Evolutionary conservation across 371 early-diverging fungal genomes (phyloP), one percentile per base, ranked within the genome.

Genomic region (Mortierella sp.): DNA sequence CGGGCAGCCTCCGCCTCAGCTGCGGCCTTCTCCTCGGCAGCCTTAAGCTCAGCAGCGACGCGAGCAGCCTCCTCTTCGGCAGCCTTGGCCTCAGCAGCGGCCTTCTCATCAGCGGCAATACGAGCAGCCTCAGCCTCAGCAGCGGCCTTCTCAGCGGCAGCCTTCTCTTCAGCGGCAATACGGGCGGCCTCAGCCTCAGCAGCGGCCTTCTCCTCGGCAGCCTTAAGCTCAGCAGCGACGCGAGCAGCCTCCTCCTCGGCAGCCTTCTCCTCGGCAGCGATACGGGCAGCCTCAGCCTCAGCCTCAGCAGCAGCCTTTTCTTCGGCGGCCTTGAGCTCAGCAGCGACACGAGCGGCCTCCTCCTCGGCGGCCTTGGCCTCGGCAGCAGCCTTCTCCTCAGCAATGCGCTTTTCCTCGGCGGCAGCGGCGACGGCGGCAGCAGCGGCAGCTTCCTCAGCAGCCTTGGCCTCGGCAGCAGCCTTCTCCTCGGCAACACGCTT

Each of bases 1-100:
- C 71, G 68, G 39, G 73, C 73, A 26, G 69, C 70, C 41, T 78
- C 63, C 9, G 24, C 78, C 37, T 78, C 73, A 24, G 77, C 77
- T 19, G 72, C 71, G 19, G 34, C 45, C 52, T 63, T 41, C 19
- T 65, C 68, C 34, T 70, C 66, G 29, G 69, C 71, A 22, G 55
- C 68, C 22, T 24, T 47, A 58, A 67, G 68, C 37, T 66, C 74
- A n/a, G 55, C 68, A 13, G 67, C 68, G 61, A 67, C 66, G 37
- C 58, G 55, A 19, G 53, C 52, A 7, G 44, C 72, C 22, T 71
- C 72, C 45, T 73, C 73, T 29, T 65, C 73, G 24, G 73, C 73
- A 66, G 72, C 72, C 66, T 65, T 53, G 4, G 24, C 70, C 48
- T 58, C 70, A 19, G 70, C 70, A 31, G 52, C 45, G 40, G 52